A percentile compares a stretch with the other conserved stretches of the same genome.
Evolutionary conservation across 495 filamentous ascomycete species (phyloP).

Genomic region (Penicillium odoratum): DNA sequence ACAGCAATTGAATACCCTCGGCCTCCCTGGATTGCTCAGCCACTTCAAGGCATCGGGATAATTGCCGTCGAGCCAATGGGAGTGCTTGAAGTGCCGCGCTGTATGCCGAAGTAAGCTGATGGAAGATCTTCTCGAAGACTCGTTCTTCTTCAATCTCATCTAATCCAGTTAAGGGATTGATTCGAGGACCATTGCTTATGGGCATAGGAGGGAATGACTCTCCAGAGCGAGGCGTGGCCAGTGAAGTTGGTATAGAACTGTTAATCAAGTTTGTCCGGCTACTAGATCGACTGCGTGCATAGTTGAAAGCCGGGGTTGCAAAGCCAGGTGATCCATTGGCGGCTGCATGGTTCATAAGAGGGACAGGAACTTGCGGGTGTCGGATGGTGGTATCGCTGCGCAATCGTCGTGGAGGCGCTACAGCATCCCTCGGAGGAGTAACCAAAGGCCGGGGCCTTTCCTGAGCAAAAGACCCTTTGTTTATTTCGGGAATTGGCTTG

Average conservation of each 20-base stretch:
- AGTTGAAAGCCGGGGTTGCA: conserved; percentile 35
- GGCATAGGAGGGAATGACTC: conserved; percentile 71
- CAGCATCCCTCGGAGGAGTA: conserved; percentile 62
- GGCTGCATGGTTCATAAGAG: conserved; percentile 28
- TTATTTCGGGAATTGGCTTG: conserved; percentile 30
- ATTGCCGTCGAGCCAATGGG: conserved; percentile 63
- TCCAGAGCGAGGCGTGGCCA: conserved; percentile 72
- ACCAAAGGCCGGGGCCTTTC: conserved; percentile 48
- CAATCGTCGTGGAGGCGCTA: conserved; percentile 47
- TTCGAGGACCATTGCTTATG: conserved; percentile 37
- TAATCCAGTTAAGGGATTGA: conserved; percentile 52
- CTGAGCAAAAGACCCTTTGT: conserved; percentile 20
- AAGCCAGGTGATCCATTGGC: conserved; percentile 38
- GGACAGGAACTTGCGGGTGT: conserved; percentile 47
- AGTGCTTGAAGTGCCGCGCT: conserved; percentile 65
- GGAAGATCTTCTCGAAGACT: conserved; percentile 77
- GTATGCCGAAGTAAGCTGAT: conserved; percentile 66
- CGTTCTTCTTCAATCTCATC: conserved; percentile 75
- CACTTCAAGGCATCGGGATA: conserved; percentile 50
- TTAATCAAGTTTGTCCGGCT: conserved; percentile 52
- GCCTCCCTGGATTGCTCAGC: conserved; percentile 45
- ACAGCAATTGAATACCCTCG: conserved; percentile 60
- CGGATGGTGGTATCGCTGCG: conserved; percentile 65
- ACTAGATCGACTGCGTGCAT: conserved; percentile 50
- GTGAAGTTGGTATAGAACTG: conserved; percentile 45